phyloP scores from a whole-genome alignment of 441 rosid species.

The Populus hybrid region DNA sequence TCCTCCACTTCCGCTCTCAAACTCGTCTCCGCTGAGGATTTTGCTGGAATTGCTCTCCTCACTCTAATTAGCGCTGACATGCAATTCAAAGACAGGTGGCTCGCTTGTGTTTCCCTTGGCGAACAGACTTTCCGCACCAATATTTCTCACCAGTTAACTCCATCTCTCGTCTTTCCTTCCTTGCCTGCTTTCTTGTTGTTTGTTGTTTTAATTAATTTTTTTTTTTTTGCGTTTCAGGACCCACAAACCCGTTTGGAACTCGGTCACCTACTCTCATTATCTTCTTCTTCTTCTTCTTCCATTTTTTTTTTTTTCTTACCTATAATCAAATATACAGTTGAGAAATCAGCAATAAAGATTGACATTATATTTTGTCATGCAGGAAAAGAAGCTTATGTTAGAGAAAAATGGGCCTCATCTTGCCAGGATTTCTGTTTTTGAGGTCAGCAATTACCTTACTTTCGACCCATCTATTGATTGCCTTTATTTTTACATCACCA shows the following conservation, averaged over 20 bases:
- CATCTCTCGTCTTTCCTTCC: neutral
- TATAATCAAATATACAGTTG: neutral
- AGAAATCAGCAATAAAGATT: conserved; percentile 3
- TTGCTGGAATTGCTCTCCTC: conserved; percentile 86
- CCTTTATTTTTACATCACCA: neutral
- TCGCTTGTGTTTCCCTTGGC: conserved; percentile 82
- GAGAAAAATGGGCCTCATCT: conserved; percentile 77
- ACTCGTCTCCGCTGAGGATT: conserved; percentile 46
- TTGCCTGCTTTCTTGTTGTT: neutral
- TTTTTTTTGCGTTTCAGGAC: conserved; percentile 51
- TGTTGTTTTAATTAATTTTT: neutral
- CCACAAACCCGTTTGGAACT: conserved; percentile 75
- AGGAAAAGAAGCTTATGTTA: conserved; percentile 90
- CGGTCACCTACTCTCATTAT: conserved; percentile 43
- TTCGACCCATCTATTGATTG: neutral
- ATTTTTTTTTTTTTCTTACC: neutral
- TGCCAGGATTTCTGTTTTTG: conserved; percentile 79
- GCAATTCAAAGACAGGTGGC: conserved; percentile 82
- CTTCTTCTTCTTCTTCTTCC: neutral
- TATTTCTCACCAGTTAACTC: conserved; percentile 61
- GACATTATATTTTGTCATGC: conserved; percentile 16
- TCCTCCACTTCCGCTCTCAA: neutral
- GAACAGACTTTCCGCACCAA: conserved; percentile 81
- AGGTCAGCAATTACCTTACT: conserved; percentile 44
- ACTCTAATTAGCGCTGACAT: conserved; percentile 70